Percentiles rank a stretch among this genome's conserved stretches.
Evolutionary conservation across 2,329 filamentous ascomycete genomes (phyloP).

Genomic region (Calonectria hawksworthii): DNA sequence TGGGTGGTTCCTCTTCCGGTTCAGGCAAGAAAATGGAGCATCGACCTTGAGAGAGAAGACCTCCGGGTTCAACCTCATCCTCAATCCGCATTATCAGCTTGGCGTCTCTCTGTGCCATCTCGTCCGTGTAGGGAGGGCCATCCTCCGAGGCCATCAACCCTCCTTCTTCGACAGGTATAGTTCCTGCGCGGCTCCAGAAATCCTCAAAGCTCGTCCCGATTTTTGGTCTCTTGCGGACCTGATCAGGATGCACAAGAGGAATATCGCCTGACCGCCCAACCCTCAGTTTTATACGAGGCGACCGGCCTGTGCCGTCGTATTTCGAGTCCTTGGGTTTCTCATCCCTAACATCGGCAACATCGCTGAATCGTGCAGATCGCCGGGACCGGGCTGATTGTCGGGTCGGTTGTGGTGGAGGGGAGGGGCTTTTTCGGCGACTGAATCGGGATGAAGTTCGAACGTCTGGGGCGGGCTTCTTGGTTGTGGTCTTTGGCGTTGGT

Average conservation of each 20-base stretch:
- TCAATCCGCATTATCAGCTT: conserved; percentile 77
- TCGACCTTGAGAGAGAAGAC: conserved; percentile 77
- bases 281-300: conserved; percentile 65
- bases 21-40: conserved; percentile 83
- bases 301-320: conserved; percentile 46
- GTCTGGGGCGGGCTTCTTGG: conserved; percentile 47
- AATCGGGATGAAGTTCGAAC: conserved; percentile 50
- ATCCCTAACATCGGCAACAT: conserved; percentile 41
- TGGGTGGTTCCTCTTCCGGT: conserved; percentile 77
- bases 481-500: conserved; percentile 48
- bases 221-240: conserved; percentile 67
- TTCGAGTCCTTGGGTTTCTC: conserved; percentile 30
- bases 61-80: conserved; percentile 80
- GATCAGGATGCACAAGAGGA: conserved; percentile 71
- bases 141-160: conserved; percentile 70
- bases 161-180: conserved; percentile 70
- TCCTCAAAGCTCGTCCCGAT: conserved; percentile 70
- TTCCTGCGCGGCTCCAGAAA: conserved; percentile 65
- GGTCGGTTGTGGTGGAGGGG: conserved; percentile 55
- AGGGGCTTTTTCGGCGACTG: conserved; percentile 56
- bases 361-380: conserved; percentile 57
- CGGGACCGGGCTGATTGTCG: conserved; percentile 59
- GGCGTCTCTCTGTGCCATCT: conserved; percentile 78
- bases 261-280: conserved; percentile 57
- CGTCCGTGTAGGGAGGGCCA: conserved; percentile 69